Percentiles rank a stretch among this genome's conserved stretches.
These are phyloP conservation scores for Pseudopithomyces chartarum DNA, from an alignment of 2,329 filamentous ascomycete genomes.

Conservation along the genomic window DNA sequence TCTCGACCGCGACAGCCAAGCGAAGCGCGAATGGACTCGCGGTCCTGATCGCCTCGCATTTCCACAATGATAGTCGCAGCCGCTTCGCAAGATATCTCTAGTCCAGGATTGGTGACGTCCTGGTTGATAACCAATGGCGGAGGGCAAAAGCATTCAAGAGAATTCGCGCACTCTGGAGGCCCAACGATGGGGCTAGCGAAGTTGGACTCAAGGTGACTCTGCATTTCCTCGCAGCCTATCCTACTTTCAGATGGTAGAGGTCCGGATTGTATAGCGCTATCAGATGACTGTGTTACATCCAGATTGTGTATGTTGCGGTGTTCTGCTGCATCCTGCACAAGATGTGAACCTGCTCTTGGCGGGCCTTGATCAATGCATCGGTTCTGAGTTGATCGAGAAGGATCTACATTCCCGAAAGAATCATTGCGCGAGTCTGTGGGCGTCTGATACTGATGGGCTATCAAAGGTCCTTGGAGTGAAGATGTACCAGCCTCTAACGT, in stretches of 20 bases:
- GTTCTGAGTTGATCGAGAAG: neutral
- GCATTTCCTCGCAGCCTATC: neutral
- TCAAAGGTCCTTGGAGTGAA: neutral
- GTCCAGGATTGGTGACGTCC: slow-evolving; percentile 1
- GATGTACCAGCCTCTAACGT: neutral
- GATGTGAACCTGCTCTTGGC: neutral
- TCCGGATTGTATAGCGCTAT: too few relatives aligned
- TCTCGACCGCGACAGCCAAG: slow-evolving; percentile 24
- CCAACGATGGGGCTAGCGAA: neutral
- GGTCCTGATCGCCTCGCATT: slow-evolving; percentile 32
- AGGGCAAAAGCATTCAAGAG: slow-evolving; percentile 6
- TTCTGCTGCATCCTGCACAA: neutral
- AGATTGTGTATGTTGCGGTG: neutral
- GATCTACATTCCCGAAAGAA: neutral
- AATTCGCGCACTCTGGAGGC: neutral
- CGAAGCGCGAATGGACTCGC: slow-evolving; percentile 20
- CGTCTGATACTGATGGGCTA: neutral
- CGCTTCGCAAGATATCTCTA: slow-evolving; percentile 34
- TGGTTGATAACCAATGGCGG: slow-evolving; percentile 5
- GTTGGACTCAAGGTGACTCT: neutral
- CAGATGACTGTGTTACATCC: too few relatives aligned
- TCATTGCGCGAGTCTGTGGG: neutral
- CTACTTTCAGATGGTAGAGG: too few relatives aligned
- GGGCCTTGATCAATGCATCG: neutral
- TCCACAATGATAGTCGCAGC: slow-evolving; percentile 34